These are phyloP conservation scores for Phytopythium mirpurense DNA, from an alignment of 352 stramenopile species.

Conservation along the genomic window DNA sequence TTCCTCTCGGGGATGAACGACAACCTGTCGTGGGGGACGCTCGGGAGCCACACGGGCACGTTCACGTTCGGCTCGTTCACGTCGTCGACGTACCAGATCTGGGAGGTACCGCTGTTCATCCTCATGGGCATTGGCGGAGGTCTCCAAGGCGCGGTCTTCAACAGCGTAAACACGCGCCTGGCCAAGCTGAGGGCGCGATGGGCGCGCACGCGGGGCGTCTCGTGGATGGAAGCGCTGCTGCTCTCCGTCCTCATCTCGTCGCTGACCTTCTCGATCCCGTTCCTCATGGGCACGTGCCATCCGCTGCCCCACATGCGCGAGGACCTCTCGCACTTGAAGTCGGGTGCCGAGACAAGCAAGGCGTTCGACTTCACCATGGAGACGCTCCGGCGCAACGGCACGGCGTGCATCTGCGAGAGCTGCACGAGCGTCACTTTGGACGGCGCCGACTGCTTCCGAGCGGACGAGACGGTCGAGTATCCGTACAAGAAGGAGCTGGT, in stretches of 20 bases:
- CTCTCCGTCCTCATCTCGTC: conserved; percentile 55
- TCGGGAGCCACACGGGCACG: conserved; percentile 63
- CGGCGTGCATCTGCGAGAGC: conserved; percentile 69
- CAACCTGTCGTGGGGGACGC: conserved; percentile 65
- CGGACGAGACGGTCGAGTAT: conserved; percentile 65
- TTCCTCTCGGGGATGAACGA: conserved; percentile 77
- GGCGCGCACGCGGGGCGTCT: conserved; percentile 46
- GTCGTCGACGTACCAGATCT: conserved; percentile 77
- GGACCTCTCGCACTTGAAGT: conserved; percentile 45
- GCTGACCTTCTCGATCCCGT: conserved; percentile 57
- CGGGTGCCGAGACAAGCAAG: conserved; percentile 35
- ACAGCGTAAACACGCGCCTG: conserved; percentile 53
- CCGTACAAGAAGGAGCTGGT: conserved; percentile 88
- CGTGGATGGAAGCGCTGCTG: conserved; percentile 55
- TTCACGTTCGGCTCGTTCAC: conserved; percentile 72
- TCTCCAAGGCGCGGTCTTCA: conserved; percentile 82
- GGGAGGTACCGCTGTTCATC: conserved; percentile 85
- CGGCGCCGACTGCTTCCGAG: conserved; percentile 53
- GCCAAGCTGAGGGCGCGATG: conserved; percentile 46
- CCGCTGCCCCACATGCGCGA: conserved; percentile 46
- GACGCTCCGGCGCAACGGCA: conserved; percentile 54
- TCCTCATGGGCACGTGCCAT: conserved; percentile 62
- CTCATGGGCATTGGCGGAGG: conserved; percentile 82
- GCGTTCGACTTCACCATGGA: conserved; percentile 72
- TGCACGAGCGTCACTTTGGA: conserved; percentile 42